Evolutionary conservation across 306 rosid genomes (phyloP).

Genomic region (Lathyrus tuberosus): DNA sequence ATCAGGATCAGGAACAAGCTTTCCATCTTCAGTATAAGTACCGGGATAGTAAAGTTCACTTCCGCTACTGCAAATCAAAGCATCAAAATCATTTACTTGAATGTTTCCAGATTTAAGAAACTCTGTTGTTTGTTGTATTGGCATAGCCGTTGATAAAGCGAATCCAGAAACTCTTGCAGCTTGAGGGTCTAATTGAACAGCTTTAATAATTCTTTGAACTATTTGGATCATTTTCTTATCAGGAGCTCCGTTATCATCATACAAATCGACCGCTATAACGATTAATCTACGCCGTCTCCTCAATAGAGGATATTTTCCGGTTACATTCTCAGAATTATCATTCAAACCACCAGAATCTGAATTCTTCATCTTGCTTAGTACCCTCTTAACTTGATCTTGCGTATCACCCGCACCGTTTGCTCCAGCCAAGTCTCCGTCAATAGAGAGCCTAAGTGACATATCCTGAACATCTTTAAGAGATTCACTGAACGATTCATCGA

Average conservation of each 20-base stretch:
- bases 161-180: slow-evolving; percentile 44
- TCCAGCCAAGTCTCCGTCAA: slow-evolving; percentile 41
- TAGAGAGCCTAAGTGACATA: slow-evolving; percentile 49
- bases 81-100: slow-evolving; percentile 44
- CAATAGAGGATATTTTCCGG: slow-evolving; percentile 41
- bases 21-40: slow-evolving; percentile 36
- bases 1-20: slow-evolving; percentile 39
- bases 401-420: slow-evolving; percentile 1
- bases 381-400: slow-evolving; percentile 44
- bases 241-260: slow-evolving; percentile 39
- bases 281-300: slow-evolving; percentile 39
- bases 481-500: slow-evolving; percentile 39
- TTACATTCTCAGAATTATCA: slow-evolving; percentile 35
- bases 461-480: slow-evolving; percentile 45
- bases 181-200: slow-evolving; percentile 44
- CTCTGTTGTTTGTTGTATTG: slow-evolving; percentile 29
- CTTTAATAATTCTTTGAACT: slow-evolving; percentile 41
- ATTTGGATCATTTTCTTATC: slow-evolving; percentile 19
- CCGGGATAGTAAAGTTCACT: slow-evolving; percentile 47
- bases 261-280: slow-evolving; percentile 41
- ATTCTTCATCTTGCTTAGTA: slow-evolving; percentile 41
- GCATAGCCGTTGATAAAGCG: slow-evolving; percentile 45
- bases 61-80: slow-evolving; percentile 45
- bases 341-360: slow-evolving; percentile 25
- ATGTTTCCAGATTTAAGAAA: slow-evolving; percentile 37